These are phyloP conservation scores for Acanthamoeba culbertsoni DNA, from an alignment of 208 protist species.

Conservation along the genomic window DNA sequence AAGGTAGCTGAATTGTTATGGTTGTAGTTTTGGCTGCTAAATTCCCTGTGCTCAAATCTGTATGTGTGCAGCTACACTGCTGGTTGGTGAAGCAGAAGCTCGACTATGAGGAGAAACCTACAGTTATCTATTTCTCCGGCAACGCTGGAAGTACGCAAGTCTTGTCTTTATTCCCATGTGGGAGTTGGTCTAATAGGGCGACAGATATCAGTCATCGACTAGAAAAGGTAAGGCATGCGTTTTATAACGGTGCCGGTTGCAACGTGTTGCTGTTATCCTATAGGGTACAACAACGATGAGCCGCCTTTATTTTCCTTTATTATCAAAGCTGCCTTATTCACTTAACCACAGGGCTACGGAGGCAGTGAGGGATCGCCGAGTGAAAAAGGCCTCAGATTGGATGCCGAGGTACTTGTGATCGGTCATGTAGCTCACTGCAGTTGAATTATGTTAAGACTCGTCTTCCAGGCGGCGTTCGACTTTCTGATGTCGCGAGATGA, in stretches of 20 bases:
- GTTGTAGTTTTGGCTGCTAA: background rate
- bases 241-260: slow-evolving; percentile 9
- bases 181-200: background rate
- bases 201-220: slow-evolving; percentile 16
- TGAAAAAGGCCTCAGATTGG: background rate
- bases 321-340: no score
- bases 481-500: background rate
- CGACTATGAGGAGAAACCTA: background rate
- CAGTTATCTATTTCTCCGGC: slow-evolving; percentile 32
- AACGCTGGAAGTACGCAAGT: slow-evolving; percentile 42
- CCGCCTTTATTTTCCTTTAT: no score
- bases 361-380: background rate
- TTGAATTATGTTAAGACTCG: background rate
- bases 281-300: background rate
- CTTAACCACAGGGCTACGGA: background rate
- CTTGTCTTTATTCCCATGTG: no score
- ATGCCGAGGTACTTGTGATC: slow-evolving; percentile 21
- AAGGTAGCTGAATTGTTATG: background rate
- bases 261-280: slow-evolving; percentile 37
- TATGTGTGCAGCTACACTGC: background rate
- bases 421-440: background rate
- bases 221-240: background rate
- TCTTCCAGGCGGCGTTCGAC: slow-evolving; percentile 17
- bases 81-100: slow-evolving; percentile 32
- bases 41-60: background rate